Evolutionary conservation across 148 eudicot genomes (phyloP).

Genomic region (Beta vulgaris): DNA sequence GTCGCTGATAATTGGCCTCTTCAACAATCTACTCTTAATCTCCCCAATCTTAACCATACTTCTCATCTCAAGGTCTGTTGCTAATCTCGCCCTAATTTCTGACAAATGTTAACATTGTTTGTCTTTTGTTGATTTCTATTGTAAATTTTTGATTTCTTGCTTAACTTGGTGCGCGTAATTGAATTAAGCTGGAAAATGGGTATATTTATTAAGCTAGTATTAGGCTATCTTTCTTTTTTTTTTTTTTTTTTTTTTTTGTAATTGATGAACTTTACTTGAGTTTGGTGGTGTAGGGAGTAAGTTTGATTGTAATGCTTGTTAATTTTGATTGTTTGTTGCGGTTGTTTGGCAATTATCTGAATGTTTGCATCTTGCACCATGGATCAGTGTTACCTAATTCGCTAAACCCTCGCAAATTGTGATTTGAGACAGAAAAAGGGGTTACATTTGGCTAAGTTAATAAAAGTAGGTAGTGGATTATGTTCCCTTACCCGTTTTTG

Average conservation of each 20-base stretch:
- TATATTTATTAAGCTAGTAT: too few relatives aligned
- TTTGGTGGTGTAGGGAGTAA: not conserved
- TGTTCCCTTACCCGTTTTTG: too few relatives aligned
- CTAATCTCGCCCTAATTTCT: not conserved
- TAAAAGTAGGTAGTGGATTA: too few relatives aligned
- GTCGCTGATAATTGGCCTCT: constrained; percentile 37
- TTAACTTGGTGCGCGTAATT: not conserved
- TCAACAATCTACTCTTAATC: constrained; percentile 23
- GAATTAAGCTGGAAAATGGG: not conserved
- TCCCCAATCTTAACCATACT: constrained; percentile 21
- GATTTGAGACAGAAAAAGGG: too few relatives aligned
- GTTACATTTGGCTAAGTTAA: too few relatives aligned
- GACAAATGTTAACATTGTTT: not conserved
- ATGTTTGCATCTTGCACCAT: too few relatives aligned
- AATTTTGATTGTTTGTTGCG: not conserved
- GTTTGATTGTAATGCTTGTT: not conserved
- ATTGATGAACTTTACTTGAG: not conserved
- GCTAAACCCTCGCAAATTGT: too few relatives aligned
- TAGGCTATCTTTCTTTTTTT: too few relatives aligned
- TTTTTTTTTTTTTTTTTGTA: too few relatives aligned
- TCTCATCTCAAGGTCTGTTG: constrained; percentile 17
- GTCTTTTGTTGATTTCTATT: not conserved
- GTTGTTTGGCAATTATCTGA: not conserved
- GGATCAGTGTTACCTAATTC: too few relatives aligned
- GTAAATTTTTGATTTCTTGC: not conserved